Evolutionary conservation across 2,329 filamentous ascomycete genomes (phyloP), one percentile per base, ranked within the genome.

Genomic region (Aureobasidium uvarum): DNA sequence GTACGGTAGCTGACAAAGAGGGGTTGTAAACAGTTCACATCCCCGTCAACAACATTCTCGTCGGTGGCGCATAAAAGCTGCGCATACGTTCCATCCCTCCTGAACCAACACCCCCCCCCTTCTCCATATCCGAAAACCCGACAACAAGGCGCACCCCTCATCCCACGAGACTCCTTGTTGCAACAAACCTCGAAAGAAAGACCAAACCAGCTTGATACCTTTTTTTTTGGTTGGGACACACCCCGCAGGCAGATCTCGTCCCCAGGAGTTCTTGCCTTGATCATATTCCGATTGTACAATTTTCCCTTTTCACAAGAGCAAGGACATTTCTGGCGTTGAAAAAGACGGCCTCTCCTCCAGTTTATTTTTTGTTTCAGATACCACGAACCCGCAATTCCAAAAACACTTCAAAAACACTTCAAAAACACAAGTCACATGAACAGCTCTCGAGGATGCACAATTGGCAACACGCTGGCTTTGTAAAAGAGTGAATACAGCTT

Each of bases 31-130:
- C n/a, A 87, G 85, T 89, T 69, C 86, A 89, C 76, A 88, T 89
- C 56, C 87, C 87, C 68, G 83, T 89, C 69, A 89, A 89, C 83
- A 86, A 88, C 76, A 85, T 89, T 67, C 82, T 89, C 66, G 86
- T 89, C 69, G 86, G 85, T 67, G 86, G 84, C 76, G 86, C 86
- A 75, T 88, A 84, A 79, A 25, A 25, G 25, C 25, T 4, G 72
- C 13, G 16, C 25, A 11, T 16, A 8, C 16, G 2, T 48, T 13
- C 10, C 6, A 6, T 23, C 31, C 31, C 5, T 41, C 46, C 11
- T 18, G 16, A 14, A 7, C 18, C 25, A 16, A n/a, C n/a, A n/a
- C n/a, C n/a, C 13, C 16, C n/a, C 55, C 25, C 28, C 28, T n/a
- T 36, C 8, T 14, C n/a, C n/a, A 25, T 36, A 18, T 6, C 11